phyloP scores from a whole-genome alignment of 1,284 basidiomycete genomes.

The Microbotryum saponariae region DNA sequence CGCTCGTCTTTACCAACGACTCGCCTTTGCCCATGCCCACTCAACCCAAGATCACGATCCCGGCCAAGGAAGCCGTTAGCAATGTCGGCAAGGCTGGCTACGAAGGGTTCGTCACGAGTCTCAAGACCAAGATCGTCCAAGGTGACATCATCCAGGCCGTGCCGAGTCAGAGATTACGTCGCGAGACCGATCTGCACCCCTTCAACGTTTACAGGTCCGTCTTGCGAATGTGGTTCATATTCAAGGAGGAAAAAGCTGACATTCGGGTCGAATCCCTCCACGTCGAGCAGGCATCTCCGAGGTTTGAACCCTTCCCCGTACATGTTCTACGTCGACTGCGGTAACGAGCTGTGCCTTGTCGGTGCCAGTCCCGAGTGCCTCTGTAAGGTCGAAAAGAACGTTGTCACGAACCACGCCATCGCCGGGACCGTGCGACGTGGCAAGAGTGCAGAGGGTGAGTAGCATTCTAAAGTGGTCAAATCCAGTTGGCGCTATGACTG shows the following conservation, averaged over 20 bases:
- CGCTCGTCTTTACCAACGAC: constrained; percentile 49
- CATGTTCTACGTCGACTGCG: constrained; percentile 95
- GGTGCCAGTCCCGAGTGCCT: constrained; percentile 96
- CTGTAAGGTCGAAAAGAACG: constrained; percentile 86
- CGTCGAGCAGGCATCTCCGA: constrained; percentile 70
- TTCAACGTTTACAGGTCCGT: constrained; percentile 65
- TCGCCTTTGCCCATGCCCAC: constrained; percentile 51
- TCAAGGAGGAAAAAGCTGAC: neutral
- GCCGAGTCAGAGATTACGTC: constrained; percentile 80
- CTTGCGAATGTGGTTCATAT: too few relatives aligned
- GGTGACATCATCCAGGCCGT: constrained; percentile 99
- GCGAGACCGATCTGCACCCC: constrained; percentile 81
- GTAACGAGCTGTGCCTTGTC: constrained; percentile 79
- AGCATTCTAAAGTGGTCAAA: neutral
- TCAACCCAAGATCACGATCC: constrained; percentile 47
- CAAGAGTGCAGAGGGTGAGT: constrained; percentile 67
- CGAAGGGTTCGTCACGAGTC: constrained; percentile 77
- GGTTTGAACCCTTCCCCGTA: constrained; percentile 96
- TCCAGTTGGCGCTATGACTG: neutral
- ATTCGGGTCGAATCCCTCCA: neutral
- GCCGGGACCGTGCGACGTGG: constrained; percentile 91
- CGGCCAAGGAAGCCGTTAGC: constrained; percentile 58
- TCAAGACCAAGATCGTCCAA: constrained; percentile 89
- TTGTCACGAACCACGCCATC: constrained; percentile 96
- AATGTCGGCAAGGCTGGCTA: constrained; percentile 95